Percentiles rank a stretch among this genome's conserved stretches.
Conservation (phyloP, 2,329 filamentous ascomycete genomes). For the Aspergillus texensis region DNA sequence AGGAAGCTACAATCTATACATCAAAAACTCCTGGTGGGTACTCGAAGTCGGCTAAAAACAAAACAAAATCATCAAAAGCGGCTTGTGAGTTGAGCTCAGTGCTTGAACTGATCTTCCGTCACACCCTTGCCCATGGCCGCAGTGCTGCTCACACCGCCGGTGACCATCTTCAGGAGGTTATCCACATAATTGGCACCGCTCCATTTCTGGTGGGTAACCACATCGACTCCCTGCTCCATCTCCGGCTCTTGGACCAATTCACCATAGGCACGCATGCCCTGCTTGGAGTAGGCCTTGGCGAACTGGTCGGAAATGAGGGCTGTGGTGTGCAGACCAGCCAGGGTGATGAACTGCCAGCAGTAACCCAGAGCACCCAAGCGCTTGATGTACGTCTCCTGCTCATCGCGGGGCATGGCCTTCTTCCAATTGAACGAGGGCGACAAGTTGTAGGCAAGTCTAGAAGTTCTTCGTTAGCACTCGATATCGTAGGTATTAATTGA, state of each 20-base stretch:
- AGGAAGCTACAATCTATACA: constrained; percentile 1
- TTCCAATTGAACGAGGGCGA: constrained; percentile 99
- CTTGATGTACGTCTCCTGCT: constrained; percentile 97
- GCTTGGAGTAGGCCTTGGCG: constrained; percentile 74
- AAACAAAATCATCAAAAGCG: constrained; percentile 4
- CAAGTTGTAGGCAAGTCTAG: constrained; percentile 92
- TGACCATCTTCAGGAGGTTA: constrained; percentile 95
- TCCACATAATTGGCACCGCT: constrained; percentile 93
- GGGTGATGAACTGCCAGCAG: constrained; percentile 99
- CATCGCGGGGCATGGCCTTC: constrained; percentile 83
- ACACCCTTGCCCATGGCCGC: constrained; percentile 97
- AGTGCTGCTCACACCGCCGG: constrained; percentile 85
- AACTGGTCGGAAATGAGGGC: constrained; percentile 91
- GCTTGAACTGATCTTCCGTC: constrained; percentile 94
- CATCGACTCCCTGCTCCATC: constrained; percentile 86
- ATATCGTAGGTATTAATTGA: not conserved
- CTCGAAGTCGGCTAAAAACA: constrained; percentile 3
- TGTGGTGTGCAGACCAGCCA: constrained; percentile 93
- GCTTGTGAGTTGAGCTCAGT: constrained; percentile 26
- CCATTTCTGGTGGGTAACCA: constrained; percentile 99
- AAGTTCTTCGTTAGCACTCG: constrained; percentile 20
- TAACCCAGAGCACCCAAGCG: constrained; percentile 86
- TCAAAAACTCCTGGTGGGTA: constrained; percentile 2
- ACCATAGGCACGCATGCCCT: constrained; percentile 95
- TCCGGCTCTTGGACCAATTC: constrained; percentile 98